Conservation (phyloP, 2,329 filamentous ascomycete species). For the Zymoseptoria crescenta region DNA sequence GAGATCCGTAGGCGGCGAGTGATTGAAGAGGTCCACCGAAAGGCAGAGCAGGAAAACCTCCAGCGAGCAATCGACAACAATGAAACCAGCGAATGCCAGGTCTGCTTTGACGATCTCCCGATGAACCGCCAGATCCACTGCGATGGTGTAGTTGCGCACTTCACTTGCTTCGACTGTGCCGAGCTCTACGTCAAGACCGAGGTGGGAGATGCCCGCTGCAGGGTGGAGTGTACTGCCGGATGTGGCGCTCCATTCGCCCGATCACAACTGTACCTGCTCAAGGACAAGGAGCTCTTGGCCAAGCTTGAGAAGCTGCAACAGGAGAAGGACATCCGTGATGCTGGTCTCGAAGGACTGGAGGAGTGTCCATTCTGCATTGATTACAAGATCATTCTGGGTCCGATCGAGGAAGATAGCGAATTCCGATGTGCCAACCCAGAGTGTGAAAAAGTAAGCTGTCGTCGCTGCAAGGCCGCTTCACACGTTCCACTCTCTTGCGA, state of each 20-base stretch:
- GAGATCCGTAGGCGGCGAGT: slow-evolving; percentile 13
- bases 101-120: slow-evolving; percentile 62
- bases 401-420: slow-evolving; percentile 60
- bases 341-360: slow-evolving; percentile 63
- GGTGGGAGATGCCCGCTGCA: slow-evolving; percentile 61
- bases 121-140: slow-evolving; percentile 64
- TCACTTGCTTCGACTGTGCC: slow-evolving; percentile 64
- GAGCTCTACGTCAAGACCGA: slow-evolving; percentile 57
- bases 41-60: slow-evolving; percentile 32
- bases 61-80: slow-evolving; percentile 32
- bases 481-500: slow-evolving; percentile 68
- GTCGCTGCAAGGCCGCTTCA: slow-evolving; percentile 56
- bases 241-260: slow-evolving; percentile 56
- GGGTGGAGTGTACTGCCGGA: slow-evolving; percentile 57
- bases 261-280: slow-evolving; percentile 48
- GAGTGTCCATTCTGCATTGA: slow-evolving; percentile 70
- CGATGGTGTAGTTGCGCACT: slow-evolving; percentile 49
- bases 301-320: slow-evolving; percentile 66
- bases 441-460: slow-evolving; percentile 49
- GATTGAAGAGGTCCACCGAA: slow-evolving; percentile 16
- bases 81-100: slow-evolving; percentile 52
- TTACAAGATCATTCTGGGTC: slow-evolving; percentile 65
- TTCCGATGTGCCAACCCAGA: slow-evolving; percentile 62
- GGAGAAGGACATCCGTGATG: slow-evolving; percentile 59
- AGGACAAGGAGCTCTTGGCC: slow-evolving; percentile 50